Evolutionary conservation across 805 yeast genomes (phyloP), one percentile per base, ranked within the genome.

Genomic region (Lipomyces yamanashiensis): DNA sequence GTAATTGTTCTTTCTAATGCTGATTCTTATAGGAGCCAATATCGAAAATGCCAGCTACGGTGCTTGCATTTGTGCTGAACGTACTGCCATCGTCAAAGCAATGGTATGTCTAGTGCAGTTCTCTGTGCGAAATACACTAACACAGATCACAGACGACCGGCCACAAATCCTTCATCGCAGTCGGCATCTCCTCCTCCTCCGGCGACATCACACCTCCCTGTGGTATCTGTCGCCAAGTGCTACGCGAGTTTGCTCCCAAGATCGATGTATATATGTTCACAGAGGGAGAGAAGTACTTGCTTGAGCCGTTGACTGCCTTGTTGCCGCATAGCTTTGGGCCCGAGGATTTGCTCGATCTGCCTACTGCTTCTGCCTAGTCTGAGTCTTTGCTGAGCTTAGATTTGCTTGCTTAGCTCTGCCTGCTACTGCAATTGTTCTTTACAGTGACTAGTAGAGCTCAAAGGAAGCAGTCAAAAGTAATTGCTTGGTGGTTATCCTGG

Each of bases 21-120:
- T 28, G 17, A 47, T 15, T 9, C 12, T 10, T 28, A 72, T 76
- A 12, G 99, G 98, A 4, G 96, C 96, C 47, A 93, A 93, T 70
- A 86, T 95, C 34, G 99, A 93, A 74, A 95, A 93, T 74, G 98
- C 98, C 2, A 85, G 95, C 54, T 92, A 89, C 72, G 96, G 90
- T 1, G 92, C 85, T 1, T 81, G 86, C 0, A 83, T 88, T 28
- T 89, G 96, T 74, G 96, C 96, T 0, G 96, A 89, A 71, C 77
- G 92, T 47, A 81, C 88, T 0, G 86, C 93, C 0, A 79, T 87
- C 1, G 80, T 82, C 12, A 81, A 82, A 48, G 88, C 89, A 0
- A 81, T 85, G 7, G 79, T 80, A 61, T 47, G 70, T 49, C 13
- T 9, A 37, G 19, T 34, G 45, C 45, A 39, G 21, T 63, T 56